Conservation (phyloP, 2,329 filamentous ascomycete genomes). For the Colletotrichum phormii region DNA sequence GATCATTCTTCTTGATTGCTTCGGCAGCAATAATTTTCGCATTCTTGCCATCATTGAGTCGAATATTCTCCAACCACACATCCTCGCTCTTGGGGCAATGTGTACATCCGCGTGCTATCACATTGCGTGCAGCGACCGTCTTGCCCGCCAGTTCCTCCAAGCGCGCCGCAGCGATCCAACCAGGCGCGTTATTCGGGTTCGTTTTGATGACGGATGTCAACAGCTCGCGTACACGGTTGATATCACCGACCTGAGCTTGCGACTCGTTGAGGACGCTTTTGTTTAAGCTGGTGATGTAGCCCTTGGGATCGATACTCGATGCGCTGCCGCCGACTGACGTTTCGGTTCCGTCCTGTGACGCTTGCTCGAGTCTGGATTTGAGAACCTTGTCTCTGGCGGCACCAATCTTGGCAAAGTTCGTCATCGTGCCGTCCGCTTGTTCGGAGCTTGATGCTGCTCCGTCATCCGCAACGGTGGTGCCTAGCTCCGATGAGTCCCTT, state of each 20-base stretch:
- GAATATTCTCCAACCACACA: conserved; percentile 95
- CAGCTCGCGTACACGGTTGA: conserved; percentile 91
- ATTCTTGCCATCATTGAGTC: conserved; percentile 90
- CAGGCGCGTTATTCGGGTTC: conserved; percentile 93
- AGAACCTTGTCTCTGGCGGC: conserved; percentile 96
- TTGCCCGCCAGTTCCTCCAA: conserved; percentile 94
- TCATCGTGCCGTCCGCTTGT: conserved; percentile 87
- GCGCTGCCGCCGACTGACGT: conserved; percentile 81
- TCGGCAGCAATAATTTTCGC: conserved; percentile 95
- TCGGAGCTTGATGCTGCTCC: conserved; percentile 63
- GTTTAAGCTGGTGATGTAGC: conserved; percentile 92
- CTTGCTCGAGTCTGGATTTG: conserved; percentile 92
- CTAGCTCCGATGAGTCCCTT: conserved; percentile 82
- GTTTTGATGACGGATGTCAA: conserved; percentile 98
- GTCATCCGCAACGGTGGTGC: conserved; percentile 89
- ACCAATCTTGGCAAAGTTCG: conserved; percentile 97
- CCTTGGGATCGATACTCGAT: conserved; percentile 93
- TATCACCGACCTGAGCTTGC: conserved; percentile 90
- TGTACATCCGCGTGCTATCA: conserved; percentile 89
- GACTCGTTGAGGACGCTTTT: conserved; percentile 83
- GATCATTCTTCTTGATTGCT: conserved; percentile 91
- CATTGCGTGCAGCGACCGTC: conserved; percentile 86
- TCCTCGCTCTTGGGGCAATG: conserved; percentile 95
- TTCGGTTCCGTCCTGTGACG: conserved; percentile 76
- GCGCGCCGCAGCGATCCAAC: conserved; percentile 94